Evolutionary conservation across 108 stramenopile genomes (phyloP).

Genomic region (Stephanodiscus triporus): DNA sequence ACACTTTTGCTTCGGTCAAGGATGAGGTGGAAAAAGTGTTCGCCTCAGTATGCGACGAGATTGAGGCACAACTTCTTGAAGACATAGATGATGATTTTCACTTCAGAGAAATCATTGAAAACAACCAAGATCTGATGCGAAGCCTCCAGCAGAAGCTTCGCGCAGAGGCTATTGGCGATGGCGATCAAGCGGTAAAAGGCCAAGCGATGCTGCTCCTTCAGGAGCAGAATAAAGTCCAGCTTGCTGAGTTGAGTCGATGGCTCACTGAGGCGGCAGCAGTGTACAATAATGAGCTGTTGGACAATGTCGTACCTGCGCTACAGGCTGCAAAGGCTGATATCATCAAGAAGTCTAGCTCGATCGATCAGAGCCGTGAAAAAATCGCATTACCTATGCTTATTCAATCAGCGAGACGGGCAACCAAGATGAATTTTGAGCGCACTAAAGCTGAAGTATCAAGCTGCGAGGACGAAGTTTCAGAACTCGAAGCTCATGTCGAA

Average conservation of each 20-base stretch:
- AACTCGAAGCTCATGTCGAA: constrained; percentile 40
- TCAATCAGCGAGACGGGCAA: constrained; percentile 36
- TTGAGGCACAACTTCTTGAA: constrained; percentile 53
- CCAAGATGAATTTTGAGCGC: constrained; percentile 41
- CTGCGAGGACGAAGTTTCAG: constrained; percentile 42
- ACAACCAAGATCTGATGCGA: constrained; percentile 31
- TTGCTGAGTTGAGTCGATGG: constrained; percentile 57
- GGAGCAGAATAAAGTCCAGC: constrained; percentile 24
- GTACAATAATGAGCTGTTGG: constrained; percentile 35
- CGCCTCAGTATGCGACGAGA: constrained; percentile 56
- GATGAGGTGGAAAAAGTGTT: constrained; percentile 47
- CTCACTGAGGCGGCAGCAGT: constrained; percentile 45
- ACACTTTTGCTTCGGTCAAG: constrained; percentile 7
- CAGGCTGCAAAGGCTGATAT: constrained; percentile 12
- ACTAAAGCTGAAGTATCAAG: constrained; percentile 27
- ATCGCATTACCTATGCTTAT: constrained; percentile 31
- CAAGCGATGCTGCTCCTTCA: constrained; percentile 17
- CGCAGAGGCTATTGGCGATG: constrained; percentile 15
- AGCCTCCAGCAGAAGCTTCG: constrained; percentile 44
- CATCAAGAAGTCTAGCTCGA: constrained; percentile 26
- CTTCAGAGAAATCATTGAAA: constrained; percentile 26
- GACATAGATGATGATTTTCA: constrained; percentile 32
- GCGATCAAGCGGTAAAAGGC: background rate
- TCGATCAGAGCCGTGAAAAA: constrained; percentile 31
- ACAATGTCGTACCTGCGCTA: constrained; percentile 15